Conservation (phyloP, 2,329 filamentous ascomycete species). For the Huntiella savannae region DNA sequence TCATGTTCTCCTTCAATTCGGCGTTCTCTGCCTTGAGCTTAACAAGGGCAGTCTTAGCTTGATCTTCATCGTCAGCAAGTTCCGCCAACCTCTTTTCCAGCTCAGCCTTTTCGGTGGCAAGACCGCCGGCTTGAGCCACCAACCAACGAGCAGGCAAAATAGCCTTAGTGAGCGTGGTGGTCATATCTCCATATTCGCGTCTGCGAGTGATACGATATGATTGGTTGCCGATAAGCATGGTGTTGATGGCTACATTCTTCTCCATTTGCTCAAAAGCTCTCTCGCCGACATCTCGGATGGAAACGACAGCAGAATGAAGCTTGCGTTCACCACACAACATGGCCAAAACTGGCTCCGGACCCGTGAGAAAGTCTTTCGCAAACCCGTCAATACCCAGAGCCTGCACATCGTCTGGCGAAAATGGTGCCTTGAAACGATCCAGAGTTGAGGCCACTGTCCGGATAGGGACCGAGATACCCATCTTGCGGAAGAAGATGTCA, state of each 20-base stretch:
- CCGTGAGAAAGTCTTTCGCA: conserved; percentile 58
- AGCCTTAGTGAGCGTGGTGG: conserved; percentile 40
- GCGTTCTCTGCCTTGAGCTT: not conserved
- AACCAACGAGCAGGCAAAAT: not conserved
- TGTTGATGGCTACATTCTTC: conserved; percentile 35
- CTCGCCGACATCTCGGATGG: conserved; percentile 41
- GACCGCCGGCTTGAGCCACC: conserved; percentile 17
- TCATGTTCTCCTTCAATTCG: not conserved
- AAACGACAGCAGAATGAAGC: conserved; percentile 50
- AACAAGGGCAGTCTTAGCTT: conserved; percentile 20
- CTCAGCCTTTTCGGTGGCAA: conserved; percentile 42
- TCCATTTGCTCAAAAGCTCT: conserved; percentile 49
- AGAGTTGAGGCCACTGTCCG: conserved; percentile 40
- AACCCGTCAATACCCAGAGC: conserved; percentile 57
- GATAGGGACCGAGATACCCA: conserved; percentile 54
- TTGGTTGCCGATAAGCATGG: conserved; percentile 51
- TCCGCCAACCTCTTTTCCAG: conserved; percentile 35
- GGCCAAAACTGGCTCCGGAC: conserved; percentile 64
- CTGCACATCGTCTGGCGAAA: conserved; percentile 35
- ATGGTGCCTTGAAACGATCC: conserved; percentile 32
- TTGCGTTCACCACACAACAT: conserved; percentile 65
- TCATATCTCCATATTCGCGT: conserved; percentile 59
- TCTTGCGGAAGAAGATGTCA: conserved; percentile 38
- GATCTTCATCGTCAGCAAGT: conserved; percentile 18
- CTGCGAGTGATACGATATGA: conserved; percentile 49